These are phyloP conservation scores for Aspergillus latus DNA, from an alignment of 2,329 filamentous ascomycete genomes.

Conservation along the genomic window DNA sequence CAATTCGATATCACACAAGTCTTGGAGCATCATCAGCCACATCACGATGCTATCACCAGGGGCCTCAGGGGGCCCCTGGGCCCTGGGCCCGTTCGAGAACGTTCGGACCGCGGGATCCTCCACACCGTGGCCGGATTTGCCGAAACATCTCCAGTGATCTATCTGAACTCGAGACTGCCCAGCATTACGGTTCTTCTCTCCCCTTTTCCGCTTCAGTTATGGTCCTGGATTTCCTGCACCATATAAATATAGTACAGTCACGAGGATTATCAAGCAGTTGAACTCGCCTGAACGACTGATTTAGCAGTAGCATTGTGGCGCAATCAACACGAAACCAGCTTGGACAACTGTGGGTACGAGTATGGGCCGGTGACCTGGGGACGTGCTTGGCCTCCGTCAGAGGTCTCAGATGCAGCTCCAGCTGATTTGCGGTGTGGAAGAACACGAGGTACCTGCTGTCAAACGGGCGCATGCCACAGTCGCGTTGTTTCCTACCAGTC, in stretches of 20 bases:
- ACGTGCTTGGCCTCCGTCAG: conserved; percentile 2
- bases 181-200: too few relatives aligned
- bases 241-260: background rate
- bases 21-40: too few relatives aligned
- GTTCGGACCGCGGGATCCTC: too few relatives aligned
- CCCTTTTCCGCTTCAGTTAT: too few relatives aligned
- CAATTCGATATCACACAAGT: too few relatives aligned
- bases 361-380: background rate
- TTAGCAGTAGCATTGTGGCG: background rate
- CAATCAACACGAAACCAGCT: background rate
- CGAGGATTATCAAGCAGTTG: background rate
- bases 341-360: background rate
- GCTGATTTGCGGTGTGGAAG: background rate
- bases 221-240: background rate
- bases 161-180: too few relatives aligned
- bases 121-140: too few relatives aligned
- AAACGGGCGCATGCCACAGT: background rate
- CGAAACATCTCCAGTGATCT: too few relatives aligned
- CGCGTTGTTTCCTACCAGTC: background rate
- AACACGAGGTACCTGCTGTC: background rate
- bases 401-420: background rate
- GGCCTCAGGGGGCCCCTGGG: too few relatives aligned
- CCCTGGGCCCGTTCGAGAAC: too few relatives aligned
- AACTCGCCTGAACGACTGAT: background rate
- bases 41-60: too few relatives aligned